Evolutionary conservation across 2,329 filamentous ascomycete genomes (phyloP).

Genomic region (Pezicula neosporulosa): DNA sequence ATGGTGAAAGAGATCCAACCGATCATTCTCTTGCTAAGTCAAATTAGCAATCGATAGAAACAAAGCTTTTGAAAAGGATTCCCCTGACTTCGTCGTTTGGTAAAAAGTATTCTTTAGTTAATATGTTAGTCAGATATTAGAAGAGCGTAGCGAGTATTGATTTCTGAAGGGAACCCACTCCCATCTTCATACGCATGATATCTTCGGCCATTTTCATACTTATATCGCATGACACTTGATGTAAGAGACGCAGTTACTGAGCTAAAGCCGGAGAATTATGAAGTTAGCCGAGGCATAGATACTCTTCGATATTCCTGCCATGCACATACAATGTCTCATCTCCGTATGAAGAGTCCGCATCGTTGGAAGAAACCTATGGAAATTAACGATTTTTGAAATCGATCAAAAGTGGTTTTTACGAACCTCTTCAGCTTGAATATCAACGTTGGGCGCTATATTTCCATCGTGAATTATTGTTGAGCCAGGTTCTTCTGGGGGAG

Average conservation of each 20-base stretch:
- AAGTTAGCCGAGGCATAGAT: neutral
- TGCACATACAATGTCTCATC: conserved; percentile 4
- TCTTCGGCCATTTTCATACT: conserved; percentile 43
- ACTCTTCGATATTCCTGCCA: no score
- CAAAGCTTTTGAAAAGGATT: conserved; percentile 3
- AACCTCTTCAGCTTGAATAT: neutral
- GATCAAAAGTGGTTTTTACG: neutral
- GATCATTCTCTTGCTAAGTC: conserved; percentile 14
- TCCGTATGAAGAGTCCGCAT: conserved; percentile 4
- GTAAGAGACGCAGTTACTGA: conserved; percentile 27
- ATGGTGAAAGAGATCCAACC: conserved; percentile 19
- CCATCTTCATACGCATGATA: conserved; percentile 43
- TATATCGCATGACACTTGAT: conserved; percentile 41
- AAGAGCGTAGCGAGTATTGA: neutral
- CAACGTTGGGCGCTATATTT: neutral
- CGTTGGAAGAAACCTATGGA: neutral
- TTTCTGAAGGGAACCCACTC: conserved; percentile 6
- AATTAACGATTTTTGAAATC: neutral
- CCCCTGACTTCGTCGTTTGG: conserved; percentile 20
- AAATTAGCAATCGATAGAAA: conserved; percentile 5
- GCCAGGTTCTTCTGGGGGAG: no score
- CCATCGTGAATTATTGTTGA: neutral
- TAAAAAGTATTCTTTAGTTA: conserved; percentile 17
- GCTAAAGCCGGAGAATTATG: neutral
- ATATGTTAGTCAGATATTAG: neutral